Base-by-base conservation (phyloP, 2,329 filamentous ascomycete species). In the Colletotrichum abscissum region DNA sequence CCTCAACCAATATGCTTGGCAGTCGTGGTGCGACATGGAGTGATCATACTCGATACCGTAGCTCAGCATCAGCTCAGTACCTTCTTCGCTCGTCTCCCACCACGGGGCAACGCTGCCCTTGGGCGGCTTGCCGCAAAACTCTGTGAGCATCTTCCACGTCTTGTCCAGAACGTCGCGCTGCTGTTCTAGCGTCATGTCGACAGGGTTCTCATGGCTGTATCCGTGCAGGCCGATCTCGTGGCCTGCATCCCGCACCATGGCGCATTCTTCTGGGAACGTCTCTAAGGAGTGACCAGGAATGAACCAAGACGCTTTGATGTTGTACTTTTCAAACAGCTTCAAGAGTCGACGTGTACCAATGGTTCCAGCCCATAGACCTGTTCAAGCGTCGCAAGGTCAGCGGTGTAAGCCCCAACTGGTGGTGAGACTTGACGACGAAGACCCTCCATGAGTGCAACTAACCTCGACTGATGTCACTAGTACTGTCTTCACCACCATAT, bases 101-200 rank as follows among this genome's bases (percentile, higher is more conserved):
- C 84, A 95, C 0, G 93, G 93, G 0, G 92, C 93, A 0, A 95
- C 92, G 58, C 88, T 92, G 1, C 93, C 93, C 0, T 92, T 85
- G 0, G 93, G 93, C 0, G 91, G 91, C 81, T 94, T 94, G 8
- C 93, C 89, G 77, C 78, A 63, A 26, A 95, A 93, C 0, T 92
- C 90, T 0, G 90, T 94, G 38, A 94, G 87, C 81, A 94, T 86
- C 55, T 88, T 88, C 79, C 92, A 94, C 30, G 92, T 94, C 81
- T 94, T 93, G 78, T 93, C 91, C 5, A 95, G 87, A n/a, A 95
- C 92, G 70, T 93, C 92, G 9, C 88, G 88, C 80, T 95, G 93
- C 82, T 95, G 93, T 79, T 94, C 92, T 1, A 93, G 79, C 0
- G 88, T 92, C 92, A 95, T 94, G 71, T 91, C 89, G 0, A 85